These are phyloP conservation scores for Plasmodium berghei DNA, from an alignment of 169 alveolate genomes.

Conservation along the genomic window DNA sequence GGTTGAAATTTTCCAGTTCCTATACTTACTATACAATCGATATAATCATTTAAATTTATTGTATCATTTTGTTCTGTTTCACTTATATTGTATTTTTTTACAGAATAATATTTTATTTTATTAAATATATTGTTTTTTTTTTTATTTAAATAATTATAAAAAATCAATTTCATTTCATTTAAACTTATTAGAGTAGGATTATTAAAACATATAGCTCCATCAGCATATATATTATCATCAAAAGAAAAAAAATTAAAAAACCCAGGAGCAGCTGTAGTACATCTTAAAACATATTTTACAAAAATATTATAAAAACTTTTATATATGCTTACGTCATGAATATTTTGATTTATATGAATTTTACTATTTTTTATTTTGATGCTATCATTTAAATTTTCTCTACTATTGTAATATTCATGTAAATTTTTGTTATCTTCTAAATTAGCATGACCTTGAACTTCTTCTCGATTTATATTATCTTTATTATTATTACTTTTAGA, in stretches of 20 bases:
- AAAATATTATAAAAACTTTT: slow-evolving; percentile 79
- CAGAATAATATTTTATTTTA: slow-evolving; percentile 23
- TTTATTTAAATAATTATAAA: slow-evolving; percentile 77
- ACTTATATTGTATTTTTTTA: background rate
- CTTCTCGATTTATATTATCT: no score
- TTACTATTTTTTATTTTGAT: background rate
- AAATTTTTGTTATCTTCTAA: background rate
- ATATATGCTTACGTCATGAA: slow-evolving; percentile 48
- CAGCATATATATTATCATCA: slow-evolving; percentile 84
- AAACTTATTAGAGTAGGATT: slow-evolving; percentile 90
- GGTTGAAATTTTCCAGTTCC: slow-evolving; percentile 86
- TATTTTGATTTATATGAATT: slow-evolving; percentile 45
- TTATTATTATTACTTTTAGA: background rate
- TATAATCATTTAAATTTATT: slow-evolving; percentile 62
- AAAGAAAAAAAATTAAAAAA: slow-evolving; percentile 85
- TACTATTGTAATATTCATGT: background rate
- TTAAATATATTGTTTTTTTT: slow-evolving; percentile 18
- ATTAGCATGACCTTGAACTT: background rate
- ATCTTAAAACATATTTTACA: slow-evolving; percentile 85
- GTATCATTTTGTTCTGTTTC: slow-evolving; percentile 26
- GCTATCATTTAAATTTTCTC: background rate
- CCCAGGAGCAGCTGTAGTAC: slow-evolving; percentile 92
- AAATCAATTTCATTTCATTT: slow-evolving; percentile 85
- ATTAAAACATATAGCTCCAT: slow-evolving; percentile 91
- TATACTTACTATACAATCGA: slow-evolving; percentile 87